Conservation (phyloP, 2,329 filamentous ascomycete species). For the Trichoderma arundinaceum region DNA sequence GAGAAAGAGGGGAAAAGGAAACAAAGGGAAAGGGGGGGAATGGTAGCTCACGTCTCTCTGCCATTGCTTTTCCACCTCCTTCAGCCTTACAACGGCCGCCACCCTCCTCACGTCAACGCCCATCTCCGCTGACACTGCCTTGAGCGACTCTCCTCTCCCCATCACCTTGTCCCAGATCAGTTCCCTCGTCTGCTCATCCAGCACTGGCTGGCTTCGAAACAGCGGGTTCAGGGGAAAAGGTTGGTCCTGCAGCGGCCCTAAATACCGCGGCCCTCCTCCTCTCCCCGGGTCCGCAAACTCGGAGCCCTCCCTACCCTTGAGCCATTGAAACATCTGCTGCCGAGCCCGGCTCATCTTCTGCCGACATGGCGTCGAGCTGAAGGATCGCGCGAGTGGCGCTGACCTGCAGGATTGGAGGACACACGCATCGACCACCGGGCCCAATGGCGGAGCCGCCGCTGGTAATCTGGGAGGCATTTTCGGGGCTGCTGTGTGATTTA, state of each 20-base stretch:
- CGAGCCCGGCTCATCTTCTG: conserved; percentile 48
- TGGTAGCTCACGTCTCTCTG: conserved; percentile 68
- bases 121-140: conserved; percentile 76
- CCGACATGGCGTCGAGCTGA: conserved; percentile 49
- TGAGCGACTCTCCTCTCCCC: conserved; percentile 69
- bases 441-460: conserved; percentile 41
- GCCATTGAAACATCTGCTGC: conserved; percentile 49
- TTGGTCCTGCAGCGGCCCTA: conserved; percentile 47
- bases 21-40: background rate
- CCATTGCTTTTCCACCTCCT: conserved; percentile 85
- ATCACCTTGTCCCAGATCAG: conserved; percentile 75
- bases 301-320: conserved; percentile 40
- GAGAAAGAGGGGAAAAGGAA: conserved; percentile 32
- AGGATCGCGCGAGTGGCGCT: conserved; percentile 41
- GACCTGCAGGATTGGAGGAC: conserved; percentile 25
- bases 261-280: conserved; percentile 45
- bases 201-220: conserved; percentile 73
- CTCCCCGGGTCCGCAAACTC: conserved; percentile 37
- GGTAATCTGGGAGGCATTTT: conserved; percentile 44
- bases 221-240: conserved; percentile 77
- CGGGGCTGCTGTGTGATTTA: background rate
- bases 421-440: conserved; percentile 41
- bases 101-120: conserved; percentile 83
- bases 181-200: conserved; percentile 75
- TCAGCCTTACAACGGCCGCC: conserved; percentile 82